Conservation (phyloP, 2,329 filamentous ascomycete species). For the Parastagonospora nodorum region DNA sequence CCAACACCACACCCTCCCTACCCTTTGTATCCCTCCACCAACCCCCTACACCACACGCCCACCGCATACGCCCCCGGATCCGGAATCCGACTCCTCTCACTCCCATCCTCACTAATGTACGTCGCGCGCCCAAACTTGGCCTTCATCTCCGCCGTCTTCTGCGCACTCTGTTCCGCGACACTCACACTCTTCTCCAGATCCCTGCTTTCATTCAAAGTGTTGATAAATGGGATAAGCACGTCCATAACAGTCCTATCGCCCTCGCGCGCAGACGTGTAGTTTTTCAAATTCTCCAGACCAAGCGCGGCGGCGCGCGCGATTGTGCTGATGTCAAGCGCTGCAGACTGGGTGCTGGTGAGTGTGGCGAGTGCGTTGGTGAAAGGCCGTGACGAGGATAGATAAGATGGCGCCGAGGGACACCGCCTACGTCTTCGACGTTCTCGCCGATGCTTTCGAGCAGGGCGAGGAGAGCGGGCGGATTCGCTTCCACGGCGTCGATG, state of each 20-base stretch:
- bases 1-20: not conserved
- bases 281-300: slow-evolving; percentile 51
- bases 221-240: slow-evolving; percentile 84
- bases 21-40: slow-evolving; percentile 28
- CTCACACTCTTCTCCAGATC: slow-evolving; percentile 73
- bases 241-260: slow-evolving; percentile 93
- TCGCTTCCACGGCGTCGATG: slow-evolving; percentile 60
- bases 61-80: slow-evolving; percentile 79
- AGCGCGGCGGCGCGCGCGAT: slow-evolving; percentile 51
- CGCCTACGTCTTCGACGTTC: slow-evolving; percentile 73
- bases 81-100: slow-evolving; percentile 58
- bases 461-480: slow-evolving; percentile 55
- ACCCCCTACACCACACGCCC: slow-evolving; percentile 77
- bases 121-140: slow-evolving; percentile 83
- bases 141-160: slow-evolving; percentile 86
- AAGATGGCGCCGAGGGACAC: slow-evolving; percentile 75
- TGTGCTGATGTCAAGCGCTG: slow-evolving; percentile 40
- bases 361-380: slow-evolving; percentile 59
- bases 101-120: slow-evolving; percentile 72
- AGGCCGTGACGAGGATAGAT: slow-evolving; percentile 86
- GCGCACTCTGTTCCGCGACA: slow-evolving; percentile 75
- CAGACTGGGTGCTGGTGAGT: slow-evolving; percentile 28
- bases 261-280: slow-evolving; percentile 84
- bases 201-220: slow-evolving; percentile 65
- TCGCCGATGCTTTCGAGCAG: slow-evolving; percentile 64